Evolutionary conservation across 768 basidiomycete genomes (phyloP).

Genomic region (Hygrocybe coccinea): DNA sequence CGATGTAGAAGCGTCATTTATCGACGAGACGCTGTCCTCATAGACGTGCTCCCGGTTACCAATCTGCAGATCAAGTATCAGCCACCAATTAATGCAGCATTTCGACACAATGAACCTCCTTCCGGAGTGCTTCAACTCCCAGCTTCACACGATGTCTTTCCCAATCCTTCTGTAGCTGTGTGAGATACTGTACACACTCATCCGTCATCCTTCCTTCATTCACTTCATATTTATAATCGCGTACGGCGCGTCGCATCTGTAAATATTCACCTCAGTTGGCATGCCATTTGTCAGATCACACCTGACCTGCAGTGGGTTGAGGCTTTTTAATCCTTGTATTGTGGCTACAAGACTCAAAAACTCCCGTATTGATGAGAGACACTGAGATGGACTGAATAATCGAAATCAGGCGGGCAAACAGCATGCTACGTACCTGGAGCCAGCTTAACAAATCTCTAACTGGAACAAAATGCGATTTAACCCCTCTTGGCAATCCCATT

Average conservation of each 20-base stretch:
- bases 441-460: constrained; percentile 80
- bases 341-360: constrained; percentile 86
- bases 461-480: constrained; percentile 76
- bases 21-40: constrained; percentile 48
- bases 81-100: not conserved
- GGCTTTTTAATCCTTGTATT: constrained; percentile 76
- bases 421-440: constrained; percentile 58
- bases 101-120: constrained; percentile 52
- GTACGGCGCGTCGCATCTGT: constrained; percentile 88
- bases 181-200: constrained; percentile 91
- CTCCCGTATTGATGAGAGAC: constrained; percentile 79
- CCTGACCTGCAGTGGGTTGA: constrained; percentile 87
- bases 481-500: constrained; percentile 73
- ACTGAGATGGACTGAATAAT: constrained; percentile 37
- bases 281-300: not conserved
- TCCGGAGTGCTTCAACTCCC: constrained; percentile 78
- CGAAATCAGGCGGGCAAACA: not conserved
- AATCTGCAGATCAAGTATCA: constrained; percentile 40
- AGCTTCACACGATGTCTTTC: constrained; percentile 84
- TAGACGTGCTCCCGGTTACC: constrained; percentile 64
- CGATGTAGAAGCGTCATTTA: constrained; percentile 38
- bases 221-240: constrained; percentile 92
- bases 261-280: not conserved
- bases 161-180: constrained; percentile 96
- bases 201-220: constrained; percentile 90